Evolutionary conservation across 2,329 filamentous ascomycete species (phyloP).

Genomic region (Trichoderma sp.): DNA sequence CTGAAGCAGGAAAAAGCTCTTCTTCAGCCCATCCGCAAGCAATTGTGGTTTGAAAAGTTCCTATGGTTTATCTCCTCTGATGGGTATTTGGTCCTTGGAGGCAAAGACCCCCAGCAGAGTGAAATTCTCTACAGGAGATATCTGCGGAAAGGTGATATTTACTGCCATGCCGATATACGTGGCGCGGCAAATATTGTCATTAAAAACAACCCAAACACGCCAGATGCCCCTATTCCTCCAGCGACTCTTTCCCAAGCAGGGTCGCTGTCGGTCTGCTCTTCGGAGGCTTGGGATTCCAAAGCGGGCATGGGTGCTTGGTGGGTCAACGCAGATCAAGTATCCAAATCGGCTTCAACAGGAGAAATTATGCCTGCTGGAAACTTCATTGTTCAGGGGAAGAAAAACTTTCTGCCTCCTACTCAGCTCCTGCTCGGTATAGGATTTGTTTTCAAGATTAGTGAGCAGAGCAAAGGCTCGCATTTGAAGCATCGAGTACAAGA

Average conservation of each 20-base stretch:
- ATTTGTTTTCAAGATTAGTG: slow-evolving; percentile 84
- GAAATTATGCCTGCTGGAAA: slow-evolving; percentile 78
- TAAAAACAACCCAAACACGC: slow-evolving; percentile 79
- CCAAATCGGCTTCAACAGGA: slow-evolving; percentile 78
- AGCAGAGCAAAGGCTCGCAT: slow-evolving; percentile 82
- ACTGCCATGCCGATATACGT: slow-evolving; percentile 86
- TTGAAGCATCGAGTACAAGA: slow-evolving; percentile 63
- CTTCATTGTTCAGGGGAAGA: slow-evolving; percentile 82
- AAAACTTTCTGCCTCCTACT: slow-evolving; percentile 87
- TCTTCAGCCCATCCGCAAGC: slow-evolving; percentile 78
- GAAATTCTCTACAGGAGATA: slow-evolving; percentile 90
- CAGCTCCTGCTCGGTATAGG: slow-evolving; percentile 87
- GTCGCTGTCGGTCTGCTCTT: slow-evolving; percentile 79
- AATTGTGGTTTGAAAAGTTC: slow-evolving; percentile 98
- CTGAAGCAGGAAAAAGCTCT: slow-evolving; percentile 91
- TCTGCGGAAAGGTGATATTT: slow-evolving; percentile 85
- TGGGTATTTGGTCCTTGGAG: slow-evolving; percentile 88
- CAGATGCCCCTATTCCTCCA: slow-evolving; percentile 86
- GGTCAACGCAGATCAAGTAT: slow-evolving; percentile 88
- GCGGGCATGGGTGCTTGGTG: slow-evolving; percentile 96
- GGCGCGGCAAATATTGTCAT: slow-evolving; percentile 86
- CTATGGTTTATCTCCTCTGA: slow-evolving; percentile 94
- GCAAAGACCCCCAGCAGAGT: slow-evolving; percentile 85
- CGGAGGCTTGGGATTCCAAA: slow-evolving; percentile 93
- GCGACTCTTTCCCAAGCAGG: slow-evolving; percentile 91